Evolutionary conservation across 371 early-diverging fungal species (phyloP).

Genomic region (Amoeboradix gromovi): DNA sequence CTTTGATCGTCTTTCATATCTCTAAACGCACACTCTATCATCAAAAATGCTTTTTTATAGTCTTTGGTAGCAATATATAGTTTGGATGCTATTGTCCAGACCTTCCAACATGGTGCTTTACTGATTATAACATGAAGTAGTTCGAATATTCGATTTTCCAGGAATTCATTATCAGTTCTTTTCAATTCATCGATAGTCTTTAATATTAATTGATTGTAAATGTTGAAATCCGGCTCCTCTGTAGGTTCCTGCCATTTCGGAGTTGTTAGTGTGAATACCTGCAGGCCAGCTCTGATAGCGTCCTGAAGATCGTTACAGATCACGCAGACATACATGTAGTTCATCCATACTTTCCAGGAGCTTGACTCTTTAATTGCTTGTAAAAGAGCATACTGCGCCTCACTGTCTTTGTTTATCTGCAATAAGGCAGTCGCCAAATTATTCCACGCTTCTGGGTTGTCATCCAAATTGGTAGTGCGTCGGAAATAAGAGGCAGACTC

Average conservation of each 20-base stretch:
- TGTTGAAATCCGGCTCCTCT: background rate
- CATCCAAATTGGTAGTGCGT: background rate
- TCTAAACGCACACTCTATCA: background rate
- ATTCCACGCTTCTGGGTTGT: background rate
- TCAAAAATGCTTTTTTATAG: background rate
- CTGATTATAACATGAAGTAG: background rate
- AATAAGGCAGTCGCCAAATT: background rate
- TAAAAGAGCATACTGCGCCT: background rate
- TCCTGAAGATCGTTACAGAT: background rate
- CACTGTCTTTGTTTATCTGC: background rate
- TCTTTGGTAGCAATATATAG: background rate
- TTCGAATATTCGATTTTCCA: background rate
- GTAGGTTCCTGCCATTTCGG: background rate
- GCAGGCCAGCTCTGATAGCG: background rate
- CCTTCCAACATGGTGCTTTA: background rate
- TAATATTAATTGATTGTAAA: background rate
- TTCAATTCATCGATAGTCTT: background rate
- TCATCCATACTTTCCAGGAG: background rate
- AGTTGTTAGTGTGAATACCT: background rate
- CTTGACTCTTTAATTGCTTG: background rate
- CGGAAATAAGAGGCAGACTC: background rate
- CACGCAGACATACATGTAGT: background rate
- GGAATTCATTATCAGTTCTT: background rate
- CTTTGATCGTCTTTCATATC: background rate
- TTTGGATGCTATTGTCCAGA: background rate